A percentile compares a stretch with the other conserved stretches of the same genome.
phyloP scores from a whole-genome alignment of 352 stramenopile species.

The Phytophthora europaea region DNA sequence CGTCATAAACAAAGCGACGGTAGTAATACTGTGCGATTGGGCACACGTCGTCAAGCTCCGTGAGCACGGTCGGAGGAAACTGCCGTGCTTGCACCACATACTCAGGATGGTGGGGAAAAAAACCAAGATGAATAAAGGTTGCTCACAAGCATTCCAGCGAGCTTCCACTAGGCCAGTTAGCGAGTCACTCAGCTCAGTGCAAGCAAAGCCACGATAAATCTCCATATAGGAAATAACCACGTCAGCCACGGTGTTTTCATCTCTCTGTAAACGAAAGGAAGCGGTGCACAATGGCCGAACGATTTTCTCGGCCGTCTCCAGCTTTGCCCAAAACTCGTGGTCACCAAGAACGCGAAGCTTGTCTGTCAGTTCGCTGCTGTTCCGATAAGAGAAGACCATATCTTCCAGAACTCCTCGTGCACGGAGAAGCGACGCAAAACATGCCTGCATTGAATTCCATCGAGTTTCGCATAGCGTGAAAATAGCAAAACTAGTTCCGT shows the following conservation, averaged over 20 bases:
- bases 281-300: slow-evolving; percentile 2
- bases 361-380: slow-evolving; percentile 1
- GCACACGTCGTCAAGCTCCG: slow-evolving; percentile 4
- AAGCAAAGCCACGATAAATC: slow-evolving; percentile 14
- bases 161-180: slow-evolving; percentile 6
- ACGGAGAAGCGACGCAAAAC: slow-evolving; percentile 19
- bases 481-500: slow-evolving; percentile 11
- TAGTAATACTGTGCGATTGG: slow-evolving; percentile 20
- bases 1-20: background rate
- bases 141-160: slow-evolving; percentile 13
- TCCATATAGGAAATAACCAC: slow-evolving; percentile 9
- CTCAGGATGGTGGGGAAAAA: slow-evolving; percentile 9
- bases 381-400: slow-evolving; percentile 13
- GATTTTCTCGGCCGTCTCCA: slow-evolving; percentile 1
- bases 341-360: background rate
- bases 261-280: slow-evolving; percentile 13
- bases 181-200: background rate
- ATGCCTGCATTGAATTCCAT: slow-evolving; percentile 24
- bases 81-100: background rate
- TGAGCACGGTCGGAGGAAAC: background rate
- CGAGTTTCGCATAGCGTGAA: slow-evolving; percentile 19
- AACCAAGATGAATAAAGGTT: slow-evolving; percentile 17
- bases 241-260: slow-evolving; percentile 19
- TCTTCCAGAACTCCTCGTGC: slow-evolving; percentile 10
- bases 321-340: slow-evolving; percentile 5